Percentiles rank a stretch among this genome's conserved stretches.
These are phyloP conservation scores for Pascua guehoae DNA, from an alignment of 1,284 basidiomycete species.

Conservation along the genomic window DNA sequence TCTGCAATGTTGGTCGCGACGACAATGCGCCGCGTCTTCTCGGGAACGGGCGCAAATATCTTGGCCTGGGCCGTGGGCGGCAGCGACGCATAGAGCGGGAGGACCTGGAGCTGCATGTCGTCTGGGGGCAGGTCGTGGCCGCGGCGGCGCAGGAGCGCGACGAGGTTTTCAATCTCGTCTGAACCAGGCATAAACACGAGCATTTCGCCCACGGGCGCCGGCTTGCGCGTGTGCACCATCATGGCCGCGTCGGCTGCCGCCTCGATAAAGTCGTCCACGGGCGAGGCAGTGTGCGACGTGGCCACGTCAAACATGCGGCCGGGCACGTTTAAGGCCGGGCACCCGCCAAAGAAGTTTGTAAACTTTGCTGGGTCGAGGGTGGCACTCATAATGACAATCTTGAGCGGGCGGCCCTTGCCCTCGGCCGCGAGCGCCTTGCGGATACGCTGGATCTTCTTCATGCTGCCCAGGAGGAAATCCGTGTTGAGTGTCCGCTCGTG, in stretches of 20 bases:
- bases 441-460: conserved; percentile 77
- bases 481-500: conserved; percentile 94
- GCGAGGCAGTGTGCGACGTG: conserved; percentile 68
- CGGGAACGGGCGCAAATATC: conserved; percentile 69
- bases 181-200: conserved; percentile 93
- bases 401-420: conserved; percentile 57
- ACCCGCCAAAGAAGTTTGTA: conserved; percentile 80
- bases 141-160: conserved; percentile 65
- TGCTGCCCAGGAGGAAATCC: conserved; percentile 85
- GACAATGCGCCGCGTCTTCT: conserved; percentile 78
- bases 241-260: conserved; percentile 84
- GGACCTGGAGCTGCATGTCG: conserved; percentile 62
- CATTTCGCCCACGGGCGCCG: conserved; percentile 68
- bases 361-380: conserved; percentile 94
- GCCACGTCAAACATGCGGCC: conserved; percentile 89
- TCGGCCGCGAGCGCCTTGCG: conserved; percentile 55
- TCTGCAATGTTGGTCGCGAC: conserved; percentile 97
- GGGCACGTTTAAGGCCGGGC: conserved; percentile 79
- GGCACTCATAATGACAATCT: conserved; percentile 94
- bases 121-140: conserved; percentile 62
- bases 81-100: conserved; percentile 80
- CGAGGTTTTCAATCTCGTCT: conserved; percentile 90
- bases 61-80: conserved; percentile 71
- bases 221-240: conserved; percentile 77
- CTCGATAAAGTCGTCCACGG: conserved; percentile 82